Evolutionary conservation across 2,329 filamentous ascomycete genomes (phyloP).

Genomic region (Ascomycota sp.): DNA sequence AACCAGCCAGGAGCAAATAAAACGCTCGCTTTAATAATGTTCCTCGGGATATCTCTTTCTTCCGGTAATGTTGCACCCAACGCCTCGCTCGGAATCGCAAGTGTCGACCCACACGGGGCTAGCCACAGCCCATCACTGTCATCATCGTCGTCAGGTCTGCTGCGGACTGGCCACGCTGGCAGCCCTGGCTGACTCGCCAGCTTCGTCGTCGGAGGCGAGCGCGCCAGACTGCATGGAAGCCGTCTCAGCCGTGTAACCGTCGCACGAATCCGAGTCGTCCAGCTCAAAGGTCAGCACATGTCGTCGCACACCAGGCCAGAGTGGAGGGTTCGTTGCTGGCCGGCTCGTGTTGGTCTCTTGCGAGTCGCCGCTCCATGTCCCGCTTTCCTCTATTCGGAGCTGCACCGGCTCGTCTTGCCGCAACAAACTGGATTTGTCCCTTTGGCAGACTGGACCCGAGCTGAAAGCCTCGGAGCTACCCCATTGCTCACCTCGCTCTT

Average conservation of each 20-base stretch:
- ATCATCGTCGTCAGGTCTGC: neutral
- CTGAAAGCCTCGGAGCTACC: too few relatives aligned
- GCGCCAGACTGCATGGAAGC: conserved; percentile 9
- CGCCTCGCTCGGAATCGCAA: neutral
- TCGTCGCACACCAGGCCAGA: conserved; percentile 21
- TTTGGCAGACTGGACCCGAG: too few relatives aligned
- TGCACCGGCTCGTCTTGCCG: conserved; percentile 1
- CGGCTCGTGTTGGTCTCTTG: conserved; percentile 1
- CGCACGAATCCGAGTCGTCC: conserved; percentile 12
- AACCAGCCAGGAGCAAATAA: too few relatives aligned
- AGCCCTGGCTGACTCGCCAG: conserved; percentile 1
- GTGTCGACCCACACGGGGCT: too few relatives aligned
- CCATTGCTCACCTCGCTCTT: conserved; percentile 17
- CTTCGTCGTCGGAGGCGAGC: conserved; percentile 9
- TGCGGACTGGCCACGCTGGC: neutral
- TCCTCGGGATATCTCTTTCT: too few relatives aligned
- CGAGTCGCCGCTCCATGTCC: neutral
- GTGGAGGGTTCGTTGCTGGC: conserved; percentile 15
- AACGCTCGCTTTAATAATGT: too few relatives aligned
- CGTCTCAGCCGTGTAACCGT: conserved; percentile 9
- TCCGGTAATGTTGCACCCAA: too few relatives aligned
- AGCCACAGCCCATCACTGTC: too few relatives aligned
- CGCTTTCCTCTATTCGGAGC: conserved; percentile 6
- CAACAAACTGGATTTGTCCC: too few relatives aligned
- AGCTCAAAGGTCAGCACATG: conserved; percentile 10